A percentile compares a stretch with the other conserved stretches of the same genome.
These are phyloP conservation scores for Boletus fagicola DNA, from an alignment of 768 basidiomycete species.

Conservation along the genomic window DNA sequence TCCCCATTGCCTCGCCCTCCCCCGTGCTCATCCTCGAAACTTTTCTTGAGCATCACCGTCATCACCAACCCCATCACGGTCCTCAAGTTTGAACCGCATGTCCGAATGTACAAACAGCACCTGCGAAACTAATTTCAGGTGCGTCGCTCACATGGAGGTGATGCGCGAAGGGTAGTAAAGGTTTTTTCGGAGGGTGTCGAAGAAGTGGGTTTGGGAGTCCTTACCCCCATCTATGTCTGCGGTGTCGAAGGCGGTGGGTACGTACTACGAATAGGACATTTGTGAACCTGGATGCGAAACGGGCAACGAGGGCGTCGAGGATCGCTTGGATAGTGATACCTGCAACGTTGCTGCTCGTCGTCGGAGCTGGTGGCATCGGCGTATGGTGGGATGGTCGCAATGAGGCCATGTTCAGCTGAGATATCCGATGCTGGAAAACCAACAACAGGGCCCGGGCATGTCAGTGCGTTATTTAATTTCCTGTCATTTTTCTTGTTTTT, in stretches of 20 bases:
- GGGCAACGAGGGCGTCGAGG: conserved; percentile 3
- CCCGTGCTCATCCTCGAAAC: background rate
- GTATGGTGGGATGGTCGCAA: background rate
- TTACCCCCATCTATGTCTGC: no score
- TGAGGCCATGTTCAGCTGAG: background rate
- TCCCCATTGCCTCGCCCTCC: no score
- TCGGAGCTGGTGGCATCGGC: background rate
- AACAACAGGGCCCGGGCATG: background rate
- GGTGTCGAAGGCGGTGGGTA: no score
- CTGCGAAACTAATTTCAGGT: background rate
- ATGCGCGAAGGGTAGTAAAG: background rate
- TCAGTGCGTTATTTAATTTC: background rate
- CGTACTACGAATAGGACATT: background rate
- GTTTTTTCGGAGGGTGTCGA: conserved; percentile 2
- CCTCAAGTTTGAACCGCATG: no score
- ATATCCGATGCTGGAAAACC: background rate
- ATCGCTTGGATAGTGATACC: background rate
- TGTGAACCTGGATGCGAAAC: background rate
- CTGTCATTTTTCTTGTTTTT: background rate
- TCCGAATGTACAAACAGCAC: background rate
- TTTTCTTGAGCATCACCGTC: conserved; percentile 4
- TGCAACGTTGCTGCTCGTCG: no score
- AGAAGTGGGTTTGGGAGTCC: no score
- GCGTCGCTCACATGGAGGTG: background rate
- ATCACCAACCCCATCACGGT: no score